Evolutionary conservation across 2,329 filamentous ascomycete genomes (phyloP), one percentile per base, ranked within the genome.

Genomic region (Phyllachora maydis): DNA sequence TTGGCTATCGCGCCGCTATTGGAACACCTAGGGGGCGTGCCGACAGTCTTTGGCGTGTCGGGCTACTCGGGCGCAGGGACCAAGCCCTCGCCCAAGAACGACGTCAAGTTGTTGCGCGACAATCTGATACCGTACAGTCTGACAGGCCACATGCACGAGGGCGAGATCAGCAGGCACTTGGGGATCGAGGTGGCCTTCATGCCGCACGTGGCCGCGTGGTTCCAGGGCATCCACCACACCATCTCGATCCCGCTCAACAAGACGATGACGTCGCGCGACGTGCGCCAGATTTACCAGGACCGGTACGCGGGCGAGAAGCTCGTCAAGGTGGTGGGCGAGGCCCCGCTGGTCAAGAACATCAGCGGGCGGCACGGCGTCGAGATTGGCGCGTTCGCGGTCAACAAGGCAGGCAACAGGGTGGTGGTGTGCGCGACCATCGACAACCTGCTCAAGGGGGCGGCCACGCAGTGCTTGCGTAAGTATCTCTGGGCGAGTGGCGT

Each of bases 361-460:
- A 66, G 66, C 35, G 69, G 75, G 32, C 78, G 74, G 53, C 85
- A 95, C 44, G 75, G 78, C 12, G 74, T 91, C 4, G 83, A 95
- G 53, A 82, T 98, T 46, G 88, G 88, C 29, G 83, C 78, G 0
- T 95, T 95, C 40, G 82, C 79, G n/a, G 81, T 93, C 18, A 75
- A 93, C 52, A 79, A 66, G 35, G 70, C 66, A 12, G 85, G 85
- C 28, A 88, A 82, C 64, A 65, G 88, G 24, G 83, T 90, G 1
- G 85, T 95, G n/a, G 66, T 95, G 32, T 90, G 83, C 42, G 78
- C 75, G 11, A 91, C 78, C 3, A 92, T 93, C 39, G 83, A 93
- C 50, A 92, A 93, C 50, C 53, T 93, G 35, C 60, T 88, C 37
- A 93, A 93, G 65, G 83, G 83, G 29, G 83, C 83, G 25, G 78